Percentiles rank a stretch among this genome's conserved stretches.
Conservation (phyloP, 148 eudicot genomes). For the Spergularia bocconei region DNA sequence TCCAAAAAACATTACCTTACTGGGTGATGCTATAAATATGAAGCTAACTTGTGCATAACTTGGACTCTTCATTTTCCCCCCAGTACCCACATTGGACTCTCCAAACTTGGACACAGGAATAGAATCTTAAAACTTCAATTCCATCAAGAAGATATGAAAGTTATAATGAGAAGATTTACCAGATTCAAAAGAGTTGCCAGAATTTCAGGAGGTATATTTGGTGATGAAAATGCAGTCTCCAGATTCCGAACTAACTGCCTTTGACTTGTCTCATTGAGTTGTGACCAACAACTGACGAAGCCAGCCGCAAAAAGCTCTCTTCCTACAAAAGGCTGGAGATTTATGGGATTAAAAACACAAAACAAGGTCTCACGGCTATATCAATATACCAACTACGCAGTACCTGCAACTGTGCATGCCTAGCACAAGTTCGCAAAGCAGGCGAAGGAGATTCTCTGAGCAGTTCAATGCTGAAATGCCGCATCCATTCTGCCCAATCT, state of each 20-base stretch:
- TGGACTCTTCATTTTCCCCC: not conserved
- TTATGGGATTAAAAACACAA: slow-evolving; percentile 24
- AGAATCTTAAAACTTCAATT: not conserved
- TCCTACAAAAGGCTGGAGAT: slow-evolving; percentile 91
- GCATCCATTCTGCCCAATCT: slow-evolving; percentile 99
- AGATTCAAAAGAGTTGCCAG: slow-evolving; percentile 93
- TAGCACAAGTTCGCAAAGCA: slow-evolving; percentile 92
- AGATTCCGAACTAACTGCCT: slow-evolving; percentile 76
- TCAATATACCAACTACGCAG: slow-evolving; percentile 7
- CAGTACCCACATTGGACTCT: not conserved
- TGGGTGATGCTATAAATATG: no score
- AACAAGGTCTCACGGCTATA: not conserved
- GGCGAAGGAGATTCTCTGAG: slow-evolving; percentile 96
- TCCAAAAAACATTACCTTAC: no score
- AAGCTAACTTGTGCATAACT: not conserved
- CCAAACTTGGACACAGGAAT: not conserved
- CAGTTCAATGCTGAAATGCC: slow-evolving; percentile 96
- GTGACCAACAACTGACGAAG: slow-evolving; percentile 98
- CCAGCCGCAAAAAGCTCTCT: slow-evolving; percentile 98
- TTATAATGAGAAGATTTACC: slow-evolving; percentile 37
- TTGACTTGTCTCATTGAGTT: slow-evolving; percentile 78
- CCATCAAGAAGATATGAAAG: not conserved
- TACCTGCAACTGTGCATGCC: slow-evolving; percentile 96
- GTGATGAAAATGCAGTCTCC: slow-evolving; percentile 97
- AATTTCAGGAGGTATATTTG: slow-evolving; percentile 95